These are phyloP conservation scores for Spergularia azorica DNA, from an alignment of 179 eudicot genomes.

Conservation along the genomic window DNA sequence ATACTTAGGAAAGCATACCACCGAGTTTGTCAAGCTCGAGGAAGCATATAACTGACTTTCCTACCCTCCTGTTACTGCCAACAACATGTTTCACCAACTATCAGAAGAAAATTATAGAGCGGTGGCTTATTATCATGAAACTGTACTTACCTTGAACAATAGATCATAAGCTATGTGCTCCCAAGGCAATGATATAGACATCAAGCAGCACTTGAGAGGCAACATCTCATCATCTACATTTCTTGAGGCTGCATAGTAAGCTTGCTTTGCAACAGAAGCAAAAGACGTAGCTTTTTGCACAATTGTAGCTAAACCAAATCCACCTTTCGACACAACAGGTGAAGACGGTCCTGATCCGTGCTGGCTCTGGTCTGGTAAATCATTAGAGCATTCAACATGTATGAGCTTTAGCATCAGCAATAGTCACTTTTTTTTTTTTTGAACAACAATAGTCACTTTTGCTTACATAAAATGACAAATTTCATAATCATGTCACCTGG, in stretches of 20 bases:
- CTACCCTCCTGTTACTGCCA: background rate
- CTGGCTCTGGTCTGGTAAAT: constrained; percentile 76
- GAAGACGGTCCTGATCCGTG: constrained; percentile 57
- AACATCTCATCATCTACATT: constrained; percentile 74
- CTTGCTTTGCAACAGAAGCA: constrained; percentile 88
- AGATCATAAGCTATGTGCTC: constrained; percentile 91
- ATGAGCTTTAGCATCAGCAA: background rate
- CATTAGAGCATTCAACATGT: constrained; percentile 11
- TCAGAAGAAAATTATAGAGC: background rate
- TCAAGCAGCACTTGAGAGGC: constrained; percentile 89
- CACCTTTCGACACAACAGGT: constrained; percentile 54
- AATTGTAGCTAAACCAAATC: constrained; percentile 59
- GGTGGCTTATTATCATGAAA: background rate
- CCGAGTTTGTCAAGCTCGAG: constrained; percentile 11
- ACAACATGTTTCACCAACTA: background rate
- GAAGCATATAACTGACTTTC: background rate
- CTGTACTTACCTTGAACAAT: constrained; percentile 71
- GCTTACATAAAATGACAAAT: background rate
- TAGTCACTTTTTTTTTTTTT: too few relatives aligned
- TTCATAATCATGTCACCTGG: background rate
- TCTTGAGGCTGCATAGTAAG: constrained; percentile 60
- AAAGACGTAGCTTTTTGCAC: constrained; percentile 77
- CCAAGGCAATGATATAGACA: constrained; percentile 97
- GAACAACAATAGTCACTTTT: background rate
- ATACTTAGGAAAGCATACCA: constrained; percentile 3